Evolutionary conservation across 2,329 filamentous ascomycete species (phyloP), one percentile per base, ranked within the genome.

Genomic region (Thyridium curvatum): DNA sequence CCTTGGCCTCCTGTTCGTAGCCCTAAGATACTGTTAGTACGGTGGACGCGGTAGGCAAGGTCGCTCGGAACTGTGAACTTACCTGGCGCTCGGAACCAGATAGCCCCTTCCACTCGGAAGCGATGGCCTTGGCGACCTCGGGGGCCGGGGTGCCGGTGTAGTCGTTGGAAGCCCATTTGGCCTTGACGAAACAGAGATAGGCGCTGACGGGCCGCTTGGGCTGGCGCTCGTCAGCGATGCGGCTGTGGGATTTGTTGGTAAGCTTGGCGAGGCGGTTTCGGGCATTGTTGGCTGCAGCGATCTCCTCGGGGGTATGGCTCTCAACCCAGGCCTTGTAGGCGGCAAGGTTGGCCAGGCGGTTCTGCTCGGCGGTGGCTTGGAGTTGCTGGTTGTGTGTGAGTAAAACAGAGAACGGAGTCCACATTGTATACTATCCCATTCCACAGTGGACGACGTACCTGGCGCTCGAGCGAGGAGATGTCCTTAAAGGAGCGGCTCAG

Each of bases 311-410:
- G 4, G 65, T 53, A 47, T 67, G 52, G 18, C 53, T 57, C 42
- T 68, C 58, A n/a, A 77, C 53, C 74, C 74, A 79, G 13, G 60
- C 55, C 55, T 67, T 63, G 50, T 61, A 60, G 14, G 53, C 48
- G 8, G 53, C 59, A 8, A 54, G 48, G 50, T 74, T 74, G 48
- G 48, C 43, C 15, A 50, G 45, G 35, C 55, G 58, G 59, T 77
- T 76, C 45, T 62, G 46, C 3, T 53, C 40, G 18, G 54, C 60
- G 12, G 30, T 49, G 16, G 52, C 46, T n/a, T 53, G 31, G 18
- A 74, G 55, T 31, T 48, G 53, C 68, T 72, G 39, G 17, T 38
- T 28, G n/a, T 18, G 28, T 10, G 13, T 10, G 30, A 3, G 16
- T 32, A 12, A 21, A 34, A 43, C 18, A 13, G n/a, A n/a, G n/a